Evolutionary conservation across 306 rosid genomes (phyloP).

Genomic region (Trifolium subterraneum): DNA sequence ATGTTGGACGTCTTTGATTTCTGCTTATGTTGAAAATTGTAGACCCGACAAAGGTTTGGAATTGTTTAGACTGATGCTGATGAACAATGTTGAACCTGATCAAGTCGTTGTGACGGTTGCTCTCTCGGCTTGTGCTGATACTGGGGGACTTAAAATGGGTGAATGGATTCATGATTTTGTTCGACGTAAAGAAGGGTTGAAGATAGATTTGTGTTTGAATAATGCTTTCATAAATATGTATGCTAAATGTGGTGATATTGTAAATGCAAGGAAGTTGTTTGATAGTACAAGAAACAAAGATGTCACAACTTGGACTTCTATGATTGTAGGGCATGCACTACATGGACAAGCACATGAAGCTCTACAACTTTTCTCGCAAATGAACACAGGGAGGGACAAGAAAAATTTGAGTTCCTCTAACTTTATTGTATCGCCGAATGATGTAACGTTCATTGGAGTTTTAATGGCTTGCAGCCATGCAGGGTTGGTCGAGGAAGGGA

Average conservation of each 20-base stretch:
- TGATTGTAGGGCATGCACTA: slow-evolving; percentile 70
- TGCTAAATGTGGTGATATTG: slow-evolving; percentile 57
- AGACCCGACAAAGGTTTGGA: slow-evolving; percentile 52
- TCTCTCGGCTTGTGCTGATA: slow-evolving; percentile 67
- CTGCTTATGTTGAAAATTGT: slow-evolving; percentile 61
- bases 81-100: slow-evolving; percentile 59
- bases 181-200: slow-evolving; percentile 25
- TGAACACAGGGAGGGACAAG: slow-evolving; percentile 27
- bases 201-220: slow-evolving; percentile 51
- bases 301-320: slow-evolving; percentile 71
- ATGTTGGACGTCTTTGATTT: slow-evolving; percentile 65
- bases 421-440: slow-evolving; percentile 44
- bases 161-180: slow-evolving; percentile 55
- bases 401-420: slow-evolving; percentile 15
- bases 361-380: slow-evolving; percentile 44
- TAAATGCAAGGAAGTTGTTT: slow-evolving; percentile 58
- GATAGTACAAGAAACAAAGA: slow-evolving; percentile 54
- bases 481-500: slow-evolving; percentile 70
- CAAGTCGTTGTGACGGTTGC: slow-evolving; percentile 52
- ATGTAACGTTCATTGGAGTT: slow-evolving; percentile 68
- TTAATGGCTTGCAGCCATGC: slow-evolving; percentile 80
- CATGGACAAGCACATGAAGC: slow-evolving; percentile 59
- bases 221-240: slow-evolving; percentile 71
- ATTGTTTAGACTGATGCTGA: slow-evolving; percentile 57
- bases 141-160: slow-evolving; percentile 58